A percentile compares a stretch with the other conserved stretches of the same genome.
phyloP scores from a whole-genome alignment of 306 rosid genomes.

The Rosa lucieae region DNA sequence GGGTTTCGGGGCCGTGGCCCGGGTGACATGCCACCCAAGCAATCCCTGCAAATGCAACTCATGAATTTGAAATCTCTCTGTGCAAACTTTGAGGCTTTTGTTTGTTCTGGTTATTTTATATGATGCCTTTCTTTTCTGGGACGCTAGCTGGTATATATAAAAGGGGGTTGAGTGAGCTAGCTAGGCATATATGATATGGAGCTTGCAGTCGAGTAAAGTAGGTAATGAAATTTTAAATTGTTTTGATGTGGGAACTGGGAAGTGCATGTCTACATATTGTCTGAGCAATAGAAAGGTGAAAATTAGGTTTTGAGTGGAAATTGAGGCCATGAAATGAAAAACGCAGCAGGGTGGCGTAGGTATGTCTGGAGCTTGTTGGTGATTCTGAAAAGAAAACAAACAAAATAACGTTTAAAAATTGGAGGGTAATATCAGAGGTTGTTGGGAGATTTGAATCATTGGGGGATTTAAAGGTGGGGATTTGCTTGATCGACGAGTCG shows the following conservation, averaged over 20 bases:
- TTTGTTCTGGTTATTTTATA: too few relatives aligned
- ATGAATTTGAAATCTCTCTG: slow-evolving; percentile 13
- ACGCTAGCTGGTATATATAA: background rate
- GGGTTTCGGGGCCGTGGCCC: slow-evolving; percentile 44
- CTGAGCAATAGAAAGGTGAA: background rate
- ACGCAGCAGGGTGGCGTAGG: background rate
- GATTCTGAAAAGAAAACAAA: background rate
- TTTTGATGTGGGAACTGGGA: background rate
- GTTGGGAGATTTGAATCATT: background rate
- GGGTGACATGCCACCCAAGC: slow-evolving; percentile 34
- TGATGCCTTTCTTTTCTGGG: background rate
- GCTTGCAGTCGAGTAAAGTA: background rate
- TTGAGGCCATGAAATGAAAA: slow-evolving; percentile 30
- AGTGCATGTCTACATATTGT: background rate
- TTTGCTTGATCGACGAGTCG: background rate
- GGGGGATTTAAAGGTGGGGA: background rate
- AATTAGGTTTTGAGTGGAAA: background rate
- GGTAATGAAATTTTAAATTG: background rate
- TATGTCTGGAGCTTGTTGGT: background rate
- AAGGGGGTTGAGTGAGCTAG: background rate
- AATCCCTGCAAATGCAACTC: slow-evolving; percentile 36
- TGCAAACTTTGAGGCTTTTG: background rate
- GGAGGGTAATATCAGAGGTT: background rate
- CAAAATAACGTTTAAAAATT: background rate
- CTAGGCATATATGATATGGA: background rate